Evolutionary conservation across 176 grass and related monocot species (phyloP), one percentile per base, ranked within the genome.

Genomic region (Carex parvula): DNA sequence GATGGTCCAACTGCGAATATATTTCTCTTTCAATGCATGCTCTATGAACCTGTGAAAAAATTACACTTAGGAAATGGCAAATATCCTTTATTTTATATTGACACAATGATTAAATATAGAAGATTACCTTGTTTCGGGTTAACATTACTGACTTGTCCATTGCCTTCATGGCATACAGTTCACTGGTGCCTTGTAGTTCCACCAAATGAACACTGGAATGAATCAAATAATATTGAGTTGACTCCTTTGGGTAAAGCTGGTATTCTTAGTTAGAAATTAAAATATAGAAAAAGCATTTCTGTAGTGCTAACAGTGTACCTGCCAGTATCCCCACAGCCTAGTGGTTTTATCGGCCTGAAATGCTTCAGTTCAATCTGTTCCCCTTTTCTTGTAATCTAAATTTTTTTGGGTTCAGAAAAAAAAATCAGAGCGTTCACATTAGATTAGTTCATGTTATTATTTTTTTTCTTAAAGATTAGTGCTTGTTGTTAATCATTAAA

Each of bases 121-220:
- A 88, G 75, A 30, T 83, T 70, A 99, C 96, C 96, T 99, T 99
- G 93, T 99, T 99, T 69, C 93, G 96, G 22, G 84, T 93, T 83
- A 94, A 86, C 96, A 99, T 95, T 65, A 95, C 88, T 88, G 93
- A 93, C 85, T 99, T 99, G 80, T 95, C 93, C 96, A 99, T 95
- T 68, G 91, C 96, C 70, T 99, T 99, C 96, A 99, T 99, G 58
- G 96, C 96, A 89, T 91, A 99, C 66, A 95, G 88, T 90, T 95
- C 91, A 81, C 93, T 88, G 20, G 91, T 95, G 58, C 91, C 96
- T 92, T 94, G 88, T 67, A 99, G 83, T 81, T 99, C 96, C 85
- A 99, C 96, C 87, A 99, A 88, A 72, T 95, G 93, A 83, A 99
- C 96, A 85, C 96, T 99, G 78, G 78, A 84, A 74, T 77, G 62